These are phyloP conservation scores for Melastoma malabathricum DNA, from an alignment of 345 rosid species.

Conservation along the genomic window DNA sequence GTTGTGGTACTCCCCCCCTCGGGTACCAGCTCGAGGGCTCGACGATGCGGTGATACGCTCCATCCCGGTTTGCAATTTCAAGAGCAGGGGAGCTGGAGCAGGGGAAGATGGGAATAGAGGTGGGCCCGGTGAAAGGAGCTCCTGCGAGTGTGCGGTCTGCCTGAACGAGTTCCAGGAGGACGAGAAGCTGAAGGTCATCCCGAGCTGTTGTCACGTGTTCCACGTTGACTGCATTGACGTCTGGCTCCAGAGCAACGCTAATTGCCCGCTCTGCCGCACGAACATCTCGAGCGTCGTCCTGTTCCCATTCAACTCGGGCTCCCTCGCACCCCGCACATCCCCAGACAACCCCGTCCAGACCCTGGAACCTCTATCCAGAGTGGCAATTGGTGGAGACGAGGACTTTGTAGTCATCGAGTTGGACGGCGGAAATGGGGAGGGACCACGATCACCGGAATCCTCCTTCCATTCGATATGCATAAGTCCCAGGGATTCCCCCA, in stretches of 20 bases:
- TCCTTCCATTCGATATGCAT: no score
- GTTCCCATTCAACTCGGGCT: constrained; percentile 13
- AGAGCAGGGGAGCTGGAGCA: constrained; percentile 13
- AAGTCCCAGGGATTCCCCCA: no score
- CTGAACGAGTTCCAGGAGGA: constrained; percentile 72
- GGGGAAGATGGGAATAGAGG: constrained; percentile 4
- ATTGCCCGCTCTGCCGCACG: constrained; percentile 80
- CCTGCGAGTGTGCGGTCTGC: constrained; percentile 64
- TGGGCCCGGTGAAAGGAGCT: constrained; percentile 26
- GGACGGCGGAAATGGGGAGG: constrained; percentile 9
- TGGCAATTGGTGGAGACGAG: constrained; percentile 21
- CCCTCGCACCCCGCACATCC: constrained; percentile 34
- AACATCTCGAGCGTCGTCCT: constrained; percentile 35
- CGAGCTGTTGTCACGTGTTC: constrained; percentile 68
- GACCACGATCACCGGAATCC: no score
- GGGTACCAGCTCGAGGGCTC: constrained; percentile 43
- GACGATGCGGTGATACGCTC: constrained; percentile 72
- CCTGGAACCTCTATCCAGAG: constrained; percentile 1
- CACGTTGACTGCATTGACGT: constrained; percentile 88
- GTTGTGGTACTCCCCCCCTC: constrained; percentile 27
- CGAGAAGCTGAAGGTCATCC: constrained; percentile 60
- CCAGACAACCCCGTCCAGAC: constrained; percentile 19
- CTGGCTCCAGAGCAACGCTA: constrained; percentile 86
- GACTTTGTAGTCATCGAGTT: constrained; percentile 68
- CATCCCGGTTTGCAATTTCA: constrained; percentile 68